Percentiles rank a stretch among this genome's conserved stretches.
phyloP scores from a whole-genome alignment of 1,284 basidiomycete species.

The Heterobasidion parviporum region DNA sequence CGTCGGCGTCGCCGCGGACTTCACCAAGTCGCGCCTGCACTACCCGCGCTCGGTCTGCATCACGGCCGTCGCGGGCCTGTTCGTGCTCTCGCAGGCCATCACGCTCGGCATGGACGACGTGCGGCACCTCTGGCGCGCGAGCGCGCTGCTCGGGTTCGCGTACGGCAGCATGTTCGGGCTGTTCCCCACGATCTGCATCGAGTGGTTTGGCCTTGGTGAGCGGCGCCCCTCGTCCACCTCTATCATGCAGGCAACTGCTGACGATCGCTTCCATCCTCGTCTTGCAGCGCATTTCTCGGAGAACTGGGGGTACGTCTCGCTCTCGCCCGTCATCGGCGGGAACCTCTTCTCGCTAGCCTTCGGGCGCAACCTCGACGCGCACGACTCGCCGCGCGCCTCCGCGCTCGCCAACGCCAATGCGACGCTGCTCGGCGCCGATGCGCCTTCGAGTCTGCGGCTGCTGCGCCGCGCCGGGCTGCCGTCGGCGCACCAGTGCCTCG shows the following conservation, averaged over 20 bases:
- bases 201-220: conserved; percentile 76
- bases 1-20: conserved; percentile 76
- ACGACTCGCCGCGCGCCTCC: conserved; percentile 30
- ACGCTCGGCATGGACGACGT: conserved; percentile 54
- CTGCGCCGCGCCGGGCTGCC: conserved; percentile 3
- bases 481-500: conserved; percentile 33
- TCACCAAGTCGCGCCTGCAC: conserved; percentile 47
- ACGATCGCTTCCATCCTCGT: not conserved
- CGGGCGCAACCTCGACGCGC: conserved; percentile 71
- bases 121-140: conserved; percentile 67
- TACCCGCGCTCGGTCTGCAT: conserved; percentile 69
- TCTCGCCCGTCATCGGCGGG: conserved; percentile 74
- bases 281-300: conserved; percentile 63
- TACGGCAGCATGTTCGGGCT: conserved; percentile 79
- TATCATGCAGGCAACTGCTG: not conserved
- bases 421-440: conserved; percentile 61
- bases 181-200: conserved; percentile 69
- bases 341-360: conserved; percentile 84
- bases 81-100: conserved; percentile 64
- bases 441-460: conserved; percentile 20
- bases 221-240: conserved; percentile 19
- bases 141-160: conserved; percentile 60
- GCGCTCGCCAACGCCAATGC: conserved; percentile 4
- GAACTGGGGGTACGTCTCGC: conserved; percentile 79
- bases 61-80: conserved; percentile 53